phyloP scores from a whole-genome alignment of 2,329 filamentous ascomycete species.

The Ophiostoma sp. region DNA sequence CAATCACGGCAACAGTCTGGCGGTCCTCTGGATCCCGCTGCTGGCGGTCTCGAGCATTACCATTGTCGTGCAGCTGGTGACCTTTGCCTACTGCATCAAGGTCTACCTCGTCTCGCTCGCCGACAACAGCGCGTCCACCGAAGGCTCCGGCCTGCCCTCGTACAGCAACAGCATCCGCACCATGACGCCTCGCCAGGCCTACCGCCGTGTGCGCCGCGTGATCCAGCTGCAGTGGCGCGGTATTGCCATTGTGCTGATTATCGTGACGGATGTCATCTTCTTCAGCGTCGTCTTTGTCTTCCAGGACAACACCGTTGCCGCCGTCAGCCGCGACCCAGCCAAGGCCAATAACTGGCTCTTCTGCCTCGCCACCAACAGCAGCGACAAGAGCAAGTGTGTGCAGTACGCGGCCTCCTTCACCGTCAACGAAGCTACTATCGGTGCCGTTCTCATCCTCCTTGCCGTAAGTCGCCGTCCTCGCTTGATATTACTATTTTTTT shows the following conservation, averaged over 20 bases:
- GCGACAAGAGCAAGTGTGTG: constrained; percentile 63
- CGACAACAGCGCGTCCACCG: constrained; percentile 65
- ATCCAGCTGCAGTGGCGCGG: constrained; percentile 92
- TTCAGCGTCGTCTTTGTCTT: constrained; percentile 89
- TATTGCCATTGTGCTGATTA: constrained; percentile 82
- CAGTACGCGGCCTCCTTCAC: constrained; percentile 55
- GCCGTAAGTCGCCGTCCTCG: constrained; percentile 53
- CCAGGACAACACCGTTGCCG: constrained; percentile 66
- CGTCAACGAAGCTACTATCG: constrained; percentile 68
- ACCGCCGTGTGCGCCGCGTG: constrained; percentile 77
- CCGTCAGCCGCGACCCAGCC: constrained; percentile 47
- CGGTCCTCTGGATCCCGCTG: constrained; percentile 85
- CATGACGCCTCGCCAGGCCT: constrained; percentile 79
- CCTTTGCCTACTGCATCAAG: constrained; percentile 88
- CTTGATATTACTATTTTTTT: neutral
- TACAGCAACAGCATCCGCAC: constrained; percentile 71
- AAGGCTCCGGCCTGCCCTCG: constrained; percentile 65
- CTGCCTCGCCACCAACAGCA: constrained; percentile 58
- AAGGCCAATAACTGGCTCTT: constrained; percentile 60
- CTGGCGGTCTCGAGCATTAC: constrained; percentile 71
- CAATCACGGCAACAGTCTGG: constrained; percentile 78
- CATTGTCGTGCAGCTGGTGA: constrained; percentile 74
- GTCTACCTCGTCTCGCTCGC: constrained; percentile 82
- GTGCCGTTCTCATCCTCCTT: constrained; percentile 76
- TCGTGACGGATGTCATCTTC: constrained; percentile 86